These are phyloP conservation scores for Solanum rostratum DNA, from an alignment of 257 asterid genomes.

Conservation along the genomic window DNA sequence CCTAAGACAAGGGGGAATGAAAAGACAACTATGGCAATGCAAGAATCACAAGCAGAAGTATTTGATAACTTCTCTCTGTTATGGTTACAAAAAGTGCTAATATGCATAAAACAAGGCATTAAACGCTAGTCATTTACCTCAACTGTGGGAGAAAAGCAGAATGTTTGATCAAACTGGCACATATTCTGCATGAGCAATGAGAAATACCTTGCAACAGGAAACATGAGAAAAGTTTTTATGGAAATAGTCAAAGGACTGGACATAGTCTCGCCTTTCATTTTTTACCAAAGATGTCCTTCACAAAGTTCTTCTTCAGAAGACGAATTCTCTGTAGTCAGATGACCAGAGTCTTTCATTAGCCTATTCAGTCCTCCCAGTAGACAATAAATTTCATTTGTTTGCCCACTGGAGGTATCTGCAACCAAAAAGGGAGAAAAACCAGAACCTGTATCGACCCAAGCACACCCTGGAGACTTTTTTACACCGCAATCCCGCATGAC, in stretches of 20 bases:
- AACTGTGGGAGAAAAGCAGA: background rate
- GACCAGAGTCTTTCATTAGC: constrained; percentile 53
- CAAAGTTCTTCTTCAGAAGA: constrained; percentile 28
- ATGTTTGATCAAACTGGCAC: background rate
- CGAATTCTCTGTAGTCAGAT: constrained; percentile 19
- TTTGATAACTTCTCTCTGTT: background rate
- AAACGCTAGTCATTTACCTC: background rate
- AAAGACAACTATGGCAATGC: background rate
- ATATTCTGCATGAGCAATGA: background rate
- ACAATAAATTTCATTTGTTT: constrained; percentile 28
- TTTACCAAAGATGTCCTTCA: constrained; percentile 6
- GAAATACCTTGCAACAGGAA: background rate
- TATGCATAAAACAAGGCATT: background rate
- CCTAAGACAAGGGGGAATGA: background rate
- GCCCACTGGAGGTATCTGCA: constrained; percentile 44
- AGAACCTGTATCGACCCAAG: constrained; percentile 65
- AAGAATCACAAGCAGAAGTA: background rate
- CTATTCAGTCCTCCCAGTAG: constrained; percentile 36
- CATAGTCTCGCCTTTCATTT: background rate
- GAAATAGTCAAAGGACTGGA: background rate
- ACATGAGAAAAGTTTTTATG: background rate
- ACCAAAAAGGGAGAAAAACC: constrained; percentile 57
- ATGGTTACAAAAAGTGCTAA: background rate
- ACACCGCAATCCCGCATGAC: constrained; percentile 74
- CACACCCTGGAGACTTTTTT: constrained; percentile 72